These are phyloP conservation scores for Penicillium sclerotiorum DNA, from an alignment of 2,329 filamentous ascomycete species.

Conservation along the genomic window DNA sequence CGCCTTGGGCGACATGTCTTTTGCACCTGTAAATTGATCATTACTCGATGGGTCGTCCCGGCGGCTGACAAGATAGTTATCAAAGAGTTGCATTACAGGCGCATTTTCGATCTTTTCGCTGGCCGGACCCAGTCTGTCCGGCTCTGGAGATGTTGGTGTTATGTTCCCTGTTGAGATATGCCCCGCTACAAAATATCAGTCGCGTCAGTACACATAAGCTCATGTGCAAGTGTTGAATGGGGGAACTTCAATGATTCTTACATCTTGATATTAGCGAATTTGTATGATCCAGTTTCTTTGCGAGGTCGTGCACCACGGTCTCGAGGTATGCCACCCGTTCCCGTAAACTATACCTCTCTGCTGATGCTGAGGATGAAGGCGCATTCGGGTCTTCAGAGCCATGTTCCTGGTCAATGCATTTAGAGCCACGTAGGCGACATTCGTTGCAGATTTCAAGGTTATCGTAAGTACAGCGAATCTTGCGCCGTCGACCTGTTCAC, in stretches of 20 bases:
- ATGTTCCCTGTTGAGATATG: constrained; percentile 3
- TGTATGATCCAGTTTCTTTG: constrained; percentile 33
- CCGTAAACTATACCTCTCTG: constrained; percentile 40
- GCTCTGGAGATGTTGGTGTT: constrained; percentile 14
- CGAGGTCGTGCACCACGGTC: constrained; percentile 38
- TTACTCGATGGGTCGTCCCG: constrained; percentile 30
- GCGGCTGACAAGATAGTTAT: constrained; percentile 41
- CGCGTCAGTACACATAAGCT: not conserved
- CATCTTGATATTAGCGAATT: constrained; percentile 4
- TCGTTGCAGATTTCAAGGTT: constrained; percentile 42
- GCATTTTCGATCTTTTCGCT: constrained; percentile 36
- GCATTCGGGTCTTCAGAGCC: constrained; percentile 4
- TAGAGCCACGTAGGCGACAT: constrained; percentile 41
- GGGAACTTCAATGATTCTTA: constrained; percentile 1
- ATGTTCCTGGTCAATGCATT: constrained; percentile 45
- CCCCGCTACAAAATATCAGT: constrained; percentile 8
- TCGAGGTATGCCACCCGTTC: constrained; percentile 43
- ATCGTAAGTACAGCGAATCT: constrained; percentile 47
- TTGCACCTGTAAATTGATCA: constrained; percentile 25
- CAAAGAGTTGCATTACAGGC: constrained; percentile 41
- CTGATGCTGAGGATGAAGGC: constrained; percentile 7
- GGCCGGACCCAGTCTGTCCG: constrained; percentile 24
- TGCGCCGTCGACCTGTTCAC: constrained; percentile 40
- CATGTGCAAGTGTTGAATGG: not conserved
- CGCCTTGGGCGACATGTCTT: constrained; percentile 32